phyloP scores from a whole-genome alignment of 2,329 filamentous ascomycete species.

The Aquanectria penicillioides region DNA sequence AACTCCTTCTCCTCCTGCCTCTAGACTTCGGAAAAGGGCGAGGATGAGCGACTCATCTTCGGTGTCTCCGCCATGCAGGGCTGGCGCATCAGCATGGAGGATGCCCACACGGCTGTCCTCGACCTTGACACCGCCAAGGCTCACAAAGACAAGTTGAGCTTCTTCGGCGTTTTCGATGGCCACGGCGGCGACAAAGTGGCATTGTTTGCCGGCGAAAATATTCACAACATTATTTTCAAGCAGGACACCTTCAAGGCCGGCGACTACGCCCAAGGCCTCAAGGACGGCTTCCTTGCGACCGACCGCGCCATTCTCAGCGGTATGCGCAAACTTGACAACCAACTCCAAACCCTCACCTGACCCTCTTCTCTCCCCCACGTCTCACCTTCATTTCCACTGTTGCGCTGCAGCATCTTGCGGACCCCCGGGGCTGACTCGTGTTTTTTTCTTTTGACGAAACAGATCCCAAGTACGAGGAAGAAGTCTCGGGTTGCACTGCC shows the following conservation, averaged over 20 bases:
- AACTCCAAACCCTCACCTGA: conserved; percentile 14
- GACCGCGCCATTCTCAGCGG: conserved; percentile 96
- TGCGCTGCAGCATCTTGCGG: background rate
- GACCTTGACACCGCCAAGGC: conserved; percentile 77
- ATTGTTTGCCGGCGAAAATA: conserved; percentile 88
- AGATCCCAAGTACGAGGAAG: conserved; percentile 98
- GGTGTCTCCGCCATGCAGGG: conserved; percentile 99
- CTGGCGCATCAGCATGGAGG: conserved; percentile 99
- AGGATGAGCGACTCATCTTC: conserved; percentile 92
- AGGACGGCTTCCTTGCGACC: conserved; percentile 96
- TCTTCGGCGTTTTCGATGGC: conserved; percentile 98
- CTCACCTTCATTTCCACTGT: background rate
- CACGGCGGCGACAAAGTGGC: conserved; percentile 98
- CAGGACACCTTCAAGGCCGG: conserved; percentile 93
- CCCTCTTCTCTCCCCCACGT: conserved; percentile 11
- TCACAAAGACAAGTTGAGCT: conserved; percentile 81
- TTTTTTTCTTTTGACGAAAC: conserved; percentile 29
- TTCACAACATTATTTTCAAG: conserved; percentile 93
- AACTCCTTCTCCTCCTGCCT: conserved; percentile 30
- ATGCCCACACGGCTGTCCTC: conserved; percentile 89
- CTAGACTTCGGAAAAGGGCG: conserved; percentile 87
- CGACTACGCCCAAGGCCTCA: conserved; percentile 93
- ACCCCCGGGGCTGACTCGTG: conserved; percentile 25
- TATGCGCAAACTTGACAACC: conserved; percentile 55
- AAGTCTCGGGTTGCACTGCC: conserved; percentile 97